Percentiles rank a stretch among this genome's conserved stretches.
Conservation (phyloP, 2,329 filamentous ascomycete species). For the Colletotrichum tropicicola region DNA sequence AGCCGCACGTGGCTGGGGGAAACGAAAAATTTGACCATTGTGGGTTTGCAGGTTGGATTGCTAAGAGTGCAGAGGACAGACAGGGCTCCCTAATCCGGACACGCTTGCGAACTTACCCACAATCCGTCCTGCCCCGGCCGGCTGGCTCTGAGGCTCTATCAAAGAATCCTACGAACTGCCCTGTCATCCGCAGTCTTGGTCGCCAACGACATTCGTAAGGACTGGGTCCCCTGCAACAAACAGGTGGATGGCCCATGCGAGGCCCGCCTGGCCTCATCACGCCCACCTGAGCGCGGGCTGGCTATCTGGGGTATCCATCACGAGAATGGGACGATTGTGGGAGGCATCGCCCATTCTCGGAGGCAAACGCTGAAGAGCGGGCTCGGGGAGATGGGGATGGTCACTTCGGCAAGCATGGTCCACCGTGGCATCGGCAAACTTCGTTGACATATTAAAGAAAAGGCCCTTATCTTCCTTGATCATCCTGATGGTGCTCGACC, state of each 20-base stretch:
- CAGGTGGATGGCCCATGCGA: slow-evolving; percentile 2
- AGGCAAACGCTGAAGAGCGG: neutral
- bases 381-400: neutral
- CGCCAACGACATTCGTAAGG: neutral
- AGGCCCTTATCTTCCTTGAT: too few relatives aligned
- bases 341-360: neutral
- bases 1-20: neutral
- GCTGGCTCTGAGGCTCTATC: slow-evolving; percentile 20
- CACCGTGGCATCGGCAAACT: slow-evolving; percentile 12
- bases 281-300: slow-evolving; percentile 3
- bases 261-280: neutral
- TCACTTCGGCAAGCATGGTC: slow-evolving; percentile 3
- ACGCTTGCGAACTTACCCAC: slow-evolving; percentile 27
- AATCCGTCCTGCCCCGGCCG: neutral
- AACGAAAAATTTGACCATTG: neutral
- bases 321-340: slow-evolving; percentile 19
- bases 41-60: slow-evolving; percentile 6
- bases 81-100: slow-evolving; percentile 15
- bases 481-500: neutral
- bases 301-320: slow-evolving; percentile 10
- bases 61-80: slow-evolving; percentile 5
- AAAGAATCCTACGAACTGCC: neutral
- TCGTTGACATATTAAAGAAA: slow-evolving; percentile 28
- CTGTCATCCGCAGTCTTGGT: slow-evolving; percentile 14
- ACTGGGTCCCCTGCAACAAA: slow-evolving; percentile 21